Evolutionary conservation across 768 basidiomycete genomes (phyloP).

Genomic region (Tylopilus balloui): DNA sequence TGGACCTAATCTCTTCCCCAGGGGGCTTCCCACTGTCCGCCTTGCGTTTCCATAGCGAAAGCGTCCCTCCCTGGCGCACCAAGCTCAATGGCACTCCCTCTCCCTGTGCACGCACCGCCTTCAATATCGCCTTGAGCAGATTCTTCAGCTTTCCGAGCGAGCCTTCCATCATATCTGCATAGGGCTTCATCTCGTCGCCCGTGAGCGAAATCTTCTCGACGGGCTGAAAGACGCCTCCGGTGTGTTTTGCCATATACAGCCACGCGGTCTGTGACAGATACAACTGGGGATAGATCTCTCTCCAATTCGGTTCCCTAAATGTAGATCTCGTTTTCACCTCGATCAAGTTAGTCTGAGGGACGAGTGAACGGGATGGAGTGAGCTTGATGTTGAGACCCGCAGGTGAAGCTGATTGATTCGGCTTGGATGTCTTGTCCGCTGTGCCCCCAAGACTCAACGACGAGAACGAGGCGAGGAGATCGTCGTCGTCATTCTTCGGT

Average conservation of each 20-base stretch:
- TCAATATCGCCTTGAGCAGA: slow-evolving; percentile 37
- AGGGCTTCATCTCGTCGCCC: slow-evolving; percentile 18
- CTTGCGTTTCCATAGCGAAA: slow-evolving; percentile 50
- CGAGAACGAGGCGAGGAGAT: slow-evolving; percentile 25
- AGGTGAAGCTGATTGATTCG: not conserved
- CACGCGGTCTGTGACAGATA: slow-evolving; percentile 65
- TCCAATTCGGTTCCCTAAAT: slow-evolving; percentile 46
- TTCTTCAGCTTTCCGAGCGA: slow-evolving; percentile 27
- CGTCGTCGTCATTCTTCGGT: slow-evolving; percentile 18
- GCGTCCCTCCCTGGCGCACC: slow-evolving; percentile 40
- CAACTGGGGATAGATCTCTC: slow-evolving; percentile 58
- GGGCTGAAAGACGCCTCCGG: slow-evolving; percentile 46
- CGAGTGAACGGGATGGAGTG: slow-evolving; percentile 25
- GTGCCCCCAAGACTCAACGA: slow-evolving; percentile 17
- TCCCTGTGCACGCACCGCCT: slow-evolving; percentile 49
- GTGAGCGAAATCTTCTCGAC: slow-evolving; percentile 46
- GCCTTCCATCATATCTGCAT: slow-evolving; percentile 18
- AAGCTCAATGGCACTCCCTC: slow-evolving; percentile 50
- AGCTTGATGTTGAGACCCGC: slow-evolving; percentile 19
- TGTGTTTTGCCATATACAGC: slow-evolving; percentile 57
- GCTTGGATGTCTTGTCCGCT: not conserved
- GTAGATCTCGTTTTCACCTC: slow-evolving; percentile 34
- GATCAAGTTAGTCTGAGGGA: slow-evolving; percentile 34
- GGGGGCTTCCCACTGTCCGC: slow-evolving; percentile 19
- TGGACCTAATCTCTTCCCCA: slow-evolving; percentile 21